Percentiles rank a stretch among this genome's conserved stretches.
phyloP scores from a whole-genome alignment of 129 eudicot genomes.

The Cynara cardunculus region DNA sequence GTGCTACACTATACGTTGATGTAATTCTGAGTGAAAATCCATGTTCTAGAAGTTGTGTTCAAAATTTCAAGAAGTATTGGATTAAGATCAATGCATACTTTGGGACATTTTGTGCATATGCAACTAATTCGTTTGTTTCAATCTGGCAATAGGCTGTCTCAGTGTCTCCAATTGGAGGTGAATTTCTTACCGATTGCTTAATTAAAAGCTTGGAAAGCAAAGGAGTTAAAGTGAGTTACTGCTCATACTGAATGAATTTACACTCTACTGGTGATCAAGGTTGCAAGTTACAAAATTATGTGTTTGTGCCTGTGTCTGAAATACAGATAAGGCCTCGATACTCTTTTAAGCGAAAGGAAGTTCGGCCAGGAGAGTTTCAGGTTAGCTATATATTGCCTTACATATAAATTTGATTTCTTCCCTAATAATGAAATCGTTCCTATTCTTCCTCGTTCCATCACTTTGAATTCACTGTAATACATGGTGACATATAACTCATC shows the following conservation, averaged over 20 bases:
- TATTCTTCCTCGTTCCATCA: neutral
- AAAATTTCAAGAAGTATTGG: neutral
- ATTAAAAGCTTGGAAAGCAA: constrained; percentile 90
- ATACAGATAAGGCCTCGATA: constrained; percentile 94
- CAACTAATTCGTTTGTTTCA: constrained; percentile 4
- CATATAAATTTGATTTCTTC: constrained; percentile 7
- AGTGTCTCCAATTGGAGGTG: constrained; percentile 93
- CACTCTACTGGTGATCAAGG: constrained; percentile 13
- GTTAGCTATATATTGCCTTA: constrained; percentile 30
- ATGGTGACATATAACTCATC: neutral
- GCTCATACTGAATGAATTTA: constrained; percentile 2
- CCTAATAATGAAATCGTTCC: neutral
- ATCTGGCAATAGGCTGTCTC: constrained; percentile 63
- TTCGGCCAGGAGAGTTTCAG: constrained; percentile 96
- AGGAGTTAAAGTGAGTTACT: constrained; percentile 70
- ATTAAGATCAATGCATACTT: neutral
- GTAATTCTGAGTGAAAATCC: neutral
- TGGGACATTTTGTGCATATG: neutral
- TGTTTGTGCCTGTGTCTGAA: neutral
- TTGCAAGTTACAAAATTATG: neutral
- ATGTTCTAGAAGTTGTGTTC: neutral
- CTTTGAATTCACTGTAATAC: neutral
- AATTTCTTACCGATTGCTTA: constrained; percentile 86
- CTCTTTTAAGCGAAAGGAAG: constrained; percentile 90
- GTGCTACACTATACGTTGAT: neutral